A percentile compares a stretch with the other conserved stretches of the same genome.
These are phyloP conservation scores for Blastomyces parvus DNA, from an alignment of 2,329 filamentous ascomycete genomes.

Conservation along the genomic window DNA sequence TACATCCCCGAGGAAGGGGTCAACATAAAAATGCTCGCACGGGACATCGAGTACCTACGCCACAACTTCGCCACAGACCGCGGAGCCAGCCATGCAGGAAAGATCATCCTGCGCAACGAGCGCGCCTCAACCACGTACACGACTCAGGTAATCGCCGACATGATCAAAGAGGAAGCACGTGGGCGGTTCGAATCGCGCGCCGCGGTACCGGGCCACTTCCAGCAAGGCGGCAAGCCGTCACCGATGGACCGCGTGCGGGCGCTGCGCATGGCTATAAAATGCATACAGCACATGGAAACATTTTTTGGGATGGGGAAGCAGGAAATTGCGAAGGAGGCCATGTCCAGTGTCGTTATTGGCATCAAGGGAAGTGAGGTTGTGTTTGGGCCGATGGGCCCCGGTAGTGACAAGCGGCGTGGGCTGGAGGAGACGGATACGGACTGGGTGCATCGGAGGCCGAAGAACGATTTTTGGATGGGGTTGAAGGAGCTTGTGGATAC, in stretches of 20 bases:
- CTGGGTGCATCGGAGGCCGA: slow-evolving; percentile 82
- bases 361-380: slow-evolving; percentile 83
- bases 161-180: slow-evolving; percentile 87
- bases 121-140: slow-evolving; percentile 83
- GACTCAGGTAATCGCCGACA: slow-evolving; percentile 87
- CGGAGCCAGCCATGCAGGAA: slow-evolving; percentile 80
- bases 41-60: slow-evolving; percentile 82
- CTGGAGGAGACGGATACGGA: slow-evolving; percentile 82
- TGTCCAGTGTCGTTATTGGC: slow-evolving; percentile 75
- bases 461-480: slow-evolving; percentile 72
- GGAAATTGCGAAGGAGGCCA: slow-evolving; percentile 62
- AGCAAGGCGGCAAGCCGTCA: slow-evolving; percentile 85
- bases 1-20: slow-evolving; percentile 98
- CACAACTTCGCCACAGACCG: slow-evolving; percentile 75
- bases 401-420: slow-evolving; percentile 34
- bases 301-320: slow-evolving; percentile 58
- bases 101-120: slow-evolving; percentile 94
- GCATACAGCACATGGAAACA: slow-evolving; percentile 78
- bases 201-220: slow-evolving; percentile 86
- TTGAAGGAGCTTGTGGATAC: slow-evolving; percentile 77
- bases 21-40: slow-evolving; percentile 80
- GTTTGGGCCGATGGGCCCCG: slow-evolving; percentile 63
- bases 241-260: slow-evolving; percentile 94
- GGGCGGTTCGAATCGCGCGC: slow-evolving; percentile 87
- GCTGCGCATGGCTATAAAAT: slow-evolving; percentile 84